Base-by-base conservation (phyloP, 306 rosid species). In the Casuarina cunninghamiana region DNA sequence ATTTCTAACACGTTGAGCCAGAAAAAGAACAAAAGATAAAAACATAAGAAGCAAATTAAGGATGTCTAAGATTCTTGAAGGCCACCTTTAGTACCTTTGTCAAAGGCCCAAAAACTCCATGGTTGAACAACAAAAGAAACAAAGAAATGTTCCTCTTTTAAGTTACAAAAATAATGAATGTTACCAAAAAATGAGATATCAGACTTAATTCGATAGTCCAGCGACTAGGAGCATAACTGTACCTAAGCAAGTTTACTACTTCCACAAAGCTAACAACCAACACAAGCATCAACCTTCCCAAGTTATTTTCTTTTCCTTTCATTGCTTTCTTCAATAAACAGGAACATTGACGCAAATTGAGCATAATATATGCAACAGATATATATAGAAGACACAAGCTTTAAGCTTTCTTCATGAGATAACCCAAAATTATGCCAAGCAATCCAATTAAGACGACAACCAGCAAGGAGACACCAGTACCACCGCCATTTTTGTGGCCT, bases 161-260 rank as follows among this genome's bases (percentile, higher is more conserved):
- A 88, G 86, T 91, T 90, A 86, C 86, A 87, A 80, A 88, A 87
- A 84, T 90, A 91, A 90, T 85, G 91, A 81, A 86, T 66, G 93
- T 84, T 77, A 71, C 80, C 77, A 71, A 75, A 87, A 88, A 78
- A 82, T 76, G 26, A 54, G 26, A 26, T 26, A 26, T 26, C 32
- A 26, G 32, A 26, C 32, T 77, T 79, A 82, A 57, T 78, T 72
- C 44, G 78, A 72, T 81, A 42, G 69, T 75, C 67, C 82, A 76
- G 86, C 82, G 83, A 83, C 69, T 21, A 69, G 57, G 39, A 11
- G 80, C 72, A 74, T 37, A 57, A 74, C 69, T 53, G 80, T 81
- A 74, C 83, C 85, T 83, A 83, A 75, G 71, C 82, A 85, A 75
- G 89, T 76, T 76, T 83, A 60, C 84, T 83, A 83, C 85, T 76